These are phyloP conservation scores for Taphrina deformans DNA, from an alignment of 1,139 yeast genomes.

Conservation along the genomic window DNA sequence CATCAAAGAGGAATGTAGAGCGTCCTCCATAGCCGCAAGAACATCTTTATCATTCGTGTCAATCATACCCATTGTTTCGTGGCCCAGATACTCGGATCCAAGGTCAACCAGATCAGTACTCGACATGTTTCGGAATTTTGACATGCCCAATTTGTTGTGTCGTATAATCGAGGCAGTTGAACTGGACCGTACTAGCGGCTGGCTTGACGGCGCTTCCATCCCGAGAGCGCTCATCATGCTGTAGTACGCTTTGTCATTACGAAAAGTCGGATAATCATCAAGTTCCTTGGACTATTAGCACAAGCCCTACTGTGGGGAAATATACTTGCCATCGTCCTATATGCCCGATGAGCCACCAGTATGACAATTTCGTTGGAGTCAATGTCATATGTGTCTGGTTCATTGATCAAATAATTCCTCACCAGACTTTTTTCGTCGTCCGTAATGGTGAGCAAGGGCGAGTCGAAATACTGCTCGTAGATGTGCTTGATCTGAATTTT, in stretches of 20 bases:
- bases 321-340: conserved; percentile 32
- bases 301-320: too few species aligned
- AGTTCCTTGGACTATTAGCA: conserved; percentile 37
- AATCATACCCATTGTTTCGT: conserved; percentile 9
- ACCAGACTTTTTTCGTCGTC: conserved; percentile 5
- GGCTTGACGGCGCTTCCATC: neutral
- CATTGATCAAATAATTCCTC: conserved; percentile 31
- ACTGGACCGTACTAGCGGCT: neutral
- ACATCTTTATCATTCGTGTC: conserved; percentile 3
- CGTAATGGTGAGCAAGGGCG: conserved; percentile 13
- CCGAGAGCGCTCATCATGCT: conserved; percentile 32
- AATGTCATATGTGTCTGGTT: conserved; percentile 37
- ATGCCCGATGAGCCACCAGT: conserved; percentile 38
- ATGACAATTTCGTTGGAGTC: conserved; percentile 41
- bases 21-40: conserved; percentile 16
- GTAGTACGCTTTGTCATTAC: conserved; percentile 38
- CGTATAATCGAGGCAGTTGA: neutral
- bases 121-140: neutral
- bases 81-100: neutral
- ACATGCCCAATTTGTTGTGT: neutral
- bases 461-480: conserved; percentile 1
- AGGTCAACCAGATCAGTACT: conserved; percentile 1
- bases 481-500: conserved; percentile 2
- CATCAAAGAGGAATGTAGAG: conserved; percentile 10
- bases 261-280: conserved; percentile 48